Percentiles rank a stretch among this genome's conserved stretches.
phyloP scores from a whole-genome alignment of 345 rosid genomes.

The Hevea brasiliensis region DNA sequence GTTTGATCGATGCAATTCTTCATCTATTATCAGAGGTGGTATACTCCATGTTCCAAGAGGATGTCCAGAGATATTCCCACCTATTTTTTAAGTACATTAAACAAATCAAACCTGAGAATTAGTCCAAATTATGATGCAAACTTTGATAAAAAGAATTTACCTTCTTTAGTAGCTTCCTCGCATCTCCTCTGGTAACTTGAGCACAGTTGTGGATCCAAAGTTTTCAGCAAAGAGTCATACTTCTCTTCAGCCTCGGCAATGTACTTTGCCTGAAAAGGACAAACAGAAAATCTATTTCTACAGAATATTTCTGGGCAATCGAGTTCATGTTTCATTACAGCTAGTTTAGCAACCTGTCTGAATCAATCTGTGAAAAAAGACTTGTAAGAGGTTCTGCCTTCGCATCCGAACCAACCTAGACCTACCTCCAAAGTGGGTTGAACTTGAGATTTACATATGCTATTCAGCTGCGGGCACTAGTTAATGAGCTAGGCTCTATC shows the following conservation, averaged over 20 bases:
- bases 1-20: constrained; percentile 50
- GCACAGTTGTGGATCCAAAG: constrained; percentile 64
- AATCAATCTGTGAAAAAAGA: background rate
- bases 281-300: background rate
- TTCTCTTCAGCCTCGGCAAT: constrained; percentile 75
- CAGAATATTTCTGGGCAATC: too few relatives aligned
- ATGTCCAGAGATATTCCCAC: constrained; percentile 58
- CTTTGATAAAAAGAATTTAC: constrained; percentile 32
- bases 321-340: too few relatives aligned
- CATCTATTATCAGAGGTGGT: constrained; percentile 61
- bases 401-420: too few relatives aligned
- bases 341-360: too few relatives aligned
- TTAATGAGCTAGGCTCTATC: too few relatives aligned
- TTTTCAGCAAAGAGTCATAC: constrained; percentile 49
- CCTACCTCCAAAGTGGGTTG: too few relatives aligned
- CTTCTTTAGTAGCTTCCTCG: constrained; percentile 84
- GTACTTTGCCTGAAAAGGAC: constrained; percentile 54
- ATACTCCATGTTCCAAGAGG: constrained; percentile 81
- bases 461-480: too few relatives aligned
- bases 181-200: constrained; percentile 68
- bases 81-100: constrained; percentile 27
- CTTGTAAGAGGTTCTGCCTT: background rate
- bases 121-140: background rate
- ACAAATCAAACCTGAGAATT: background rate
- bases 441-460: too few relatives aligned